phyloP scores from a whole-genome alignment of 2,329 filamentous ascomycete genomes.

The Sporothrix globosa region DNA sequence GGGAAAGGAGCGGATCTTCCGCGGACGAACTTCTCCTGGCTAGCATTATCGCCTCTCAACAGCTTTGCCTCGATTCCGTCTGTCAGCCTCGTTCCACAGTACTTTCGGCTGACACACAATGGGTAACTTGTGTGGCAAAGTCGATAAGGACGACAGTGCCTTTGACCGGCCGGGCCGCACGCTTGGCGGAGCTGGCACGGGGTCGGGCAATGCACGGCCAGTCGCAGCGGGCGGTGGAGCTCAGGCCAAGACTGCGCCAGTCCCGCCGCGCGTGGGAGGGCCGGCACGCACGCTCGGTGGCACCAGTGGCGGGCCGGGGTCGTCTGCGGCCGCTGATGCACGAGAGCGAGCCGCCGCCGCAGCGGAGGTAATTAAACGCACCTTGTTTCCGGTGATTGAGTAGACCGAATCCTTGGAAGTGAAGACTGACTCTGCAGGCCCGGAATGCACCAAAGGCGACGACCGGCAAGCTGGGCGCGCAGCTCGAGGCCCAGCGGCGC shows the following conservation, averaged over 20 bases:
- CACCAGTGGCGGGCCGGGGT: constrained; percentile 52
- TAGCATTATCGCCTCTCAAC: neutral
- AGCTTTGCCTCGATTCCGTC: neutral
- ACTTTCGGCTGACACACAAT: constrained; percentile 51
- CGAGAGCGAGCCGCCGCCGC: constrained; percentile 75
- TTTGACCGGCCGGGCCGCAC: constrained; percentile 74
- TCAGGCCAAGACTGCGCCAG: constrained; percentile 54
- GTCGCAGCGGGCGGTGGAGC: constrained; percentile 40
- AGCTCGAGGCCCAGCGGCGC: constrained; percentile 76
- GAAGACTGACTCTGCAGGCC: constrained; percentile 1
- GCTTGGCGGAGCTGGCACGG: constrained; percentile 63
- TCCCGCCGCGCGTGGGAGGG: constrained; percentile 56
- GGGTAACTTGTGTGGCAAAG: constrained; percentile 86
- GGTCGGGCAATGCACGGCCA: constrained; percentile 41
- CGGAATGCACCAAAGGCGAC: constrained; percentile 51
- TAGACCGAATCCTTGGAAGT: neutral
- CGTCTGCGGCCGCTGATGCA: constrained; percentile 56
- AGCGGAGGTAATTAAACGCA: constrained; percentile 68
- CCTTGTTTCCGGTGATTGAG: too few species aligned
- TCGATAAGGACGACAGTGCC: constrained; percentile 57
- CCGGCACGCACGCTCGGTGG: constrained; percentile 68
- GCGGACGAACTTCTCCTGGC: neutral
- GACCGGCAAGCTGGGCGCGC: constrained; percentile 69
- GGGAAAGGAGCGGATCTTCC: neutral
- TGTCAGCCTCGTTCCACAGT: neutral